Evolutionary conservation across 768 basidiomycete species (phyloP).

Genomic region (Trichaptum fuscoviolaceum): DNA sequence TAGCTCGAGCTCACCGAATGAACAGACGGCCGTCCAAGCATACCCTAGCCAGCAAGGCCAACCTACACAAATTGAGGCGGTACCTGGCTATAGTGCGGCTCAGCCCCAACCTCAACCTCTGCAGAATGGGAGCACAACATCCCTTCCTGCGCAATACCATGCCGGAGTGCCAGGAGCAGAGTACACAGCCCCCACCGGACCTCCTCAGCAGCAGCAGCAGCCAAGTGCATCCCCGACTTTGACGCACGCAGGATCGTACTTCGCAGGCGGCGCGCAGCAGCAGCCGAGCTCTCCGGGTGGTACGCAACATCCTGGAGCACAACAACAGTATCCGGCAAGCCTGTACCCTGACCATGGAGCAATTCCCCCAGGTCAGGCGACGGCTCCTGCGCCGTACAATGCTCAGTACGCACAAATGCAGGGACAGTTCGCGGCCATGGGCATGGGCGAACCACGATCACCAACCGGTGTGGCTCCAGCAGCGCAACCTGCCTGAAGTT

Average conservation of each 20-base stretch:
- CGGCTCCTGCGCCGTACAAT: not conserved
- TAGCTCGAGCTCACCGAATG: not conserved
- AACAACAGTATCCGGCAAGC: conserved; percentile 6
- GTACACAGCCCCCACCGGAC: not conserved
- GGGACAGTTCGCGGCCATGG: conserved; percentile 4
- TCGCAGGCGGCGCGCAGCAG: conserved; percentile 1
- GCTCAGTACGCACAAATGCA: conserved; percentile 7
- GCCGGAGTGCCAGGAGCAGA: not conserved
- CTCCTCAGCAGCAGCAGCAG: not conserved
- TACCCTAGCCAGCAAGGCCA: not conserved
- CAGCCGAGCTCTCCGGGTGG: conserved; percentile 5
- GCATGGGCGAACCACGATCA: not conserved
- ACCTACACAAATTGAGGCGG: not conserved
- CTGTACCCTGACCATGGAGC: not conserved
- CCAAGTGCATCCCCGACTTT: not conserved
- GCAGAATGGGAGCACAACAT: not conserved
- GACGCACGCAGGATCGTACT: conserved; percentile 1
- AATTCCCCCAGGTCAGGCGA: not conserved
- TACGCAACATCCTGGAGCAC: not conserved
- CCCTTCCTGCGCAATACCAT: not conserved
- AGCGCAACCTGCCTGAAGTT: conserved; percentile 2
- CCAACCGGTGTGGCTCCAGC: not conserved
- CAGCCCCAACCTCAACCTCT: not conserved
- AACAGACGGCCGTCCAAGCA: not conserved
- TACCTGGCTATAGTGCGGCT: not conserved